Conservation (phyloP, 73 alveolate genomes). For the Breviolum minutum region DNA sequence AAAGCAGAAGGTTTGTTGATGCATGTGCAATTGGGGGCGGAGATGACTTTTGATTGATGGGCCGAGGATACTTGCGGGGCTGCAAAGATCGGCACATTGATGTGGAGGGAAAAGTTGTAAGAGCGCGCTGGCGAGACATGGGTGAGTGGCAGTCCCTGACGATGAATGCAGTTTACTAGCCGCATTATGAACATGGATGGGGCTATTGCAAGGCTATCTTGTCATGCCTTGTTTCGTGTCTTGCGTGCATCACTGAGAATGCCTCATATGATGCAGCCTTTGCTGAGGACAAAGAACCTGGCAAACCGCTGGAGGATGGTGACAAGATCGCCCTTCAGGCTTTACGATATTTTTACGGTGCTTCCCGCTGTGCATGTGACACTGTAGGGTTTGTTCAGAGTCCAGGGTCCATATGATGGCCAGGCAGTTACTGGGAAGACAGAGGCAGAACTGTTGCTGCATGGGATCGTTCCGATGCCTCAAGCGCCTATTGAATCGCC, state of each 20-base stretch:
- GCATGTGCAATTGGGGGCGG: neutral
- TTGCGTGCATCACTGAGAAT: neutral
- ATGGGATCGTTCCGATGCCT: conserved; percentile 59
- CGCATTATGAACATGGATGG: neutral
- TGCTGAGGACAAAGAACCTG: conserved; percentile 47
- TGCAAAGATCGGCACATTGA: conserved; percentile 48
- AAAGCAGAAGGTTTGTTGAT: neutral
- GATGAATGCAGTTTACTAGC: conserved; percentile 30
- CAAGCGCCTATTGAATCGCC: neutral
- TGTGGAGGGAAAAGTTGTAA: conserved; percentile 51
- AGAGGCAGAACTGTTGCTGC: conserved; percentile 57
- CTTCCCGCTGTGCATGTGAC: neutral
- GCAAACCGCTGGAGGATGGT: conserved; percentile 55
- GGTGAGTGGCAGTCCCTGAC: conserved; percentile 91
- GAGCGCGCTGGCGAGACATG: conserved; percentile 85
- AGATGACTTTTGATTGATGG: neutral
- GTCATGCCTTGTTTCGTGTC: neutral
- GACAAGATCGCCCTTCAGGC: conserved; percentile 84
- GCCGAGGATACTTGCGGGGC: conserved; percentile 53
- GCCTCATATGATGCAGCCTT: neutral
- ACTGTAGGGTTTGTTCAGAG: too few species aligned
- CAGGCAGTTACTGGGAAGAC: conserved; percentile 87
- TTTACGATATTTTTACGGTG: neutral
- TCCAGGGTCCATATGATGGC: neutral
- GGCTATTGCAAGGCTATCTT: neutral